phyloP scores from a whole-genome alignment of 176 grass and related monocot genomes.

The Bonia amplexicaulis region DNA sequence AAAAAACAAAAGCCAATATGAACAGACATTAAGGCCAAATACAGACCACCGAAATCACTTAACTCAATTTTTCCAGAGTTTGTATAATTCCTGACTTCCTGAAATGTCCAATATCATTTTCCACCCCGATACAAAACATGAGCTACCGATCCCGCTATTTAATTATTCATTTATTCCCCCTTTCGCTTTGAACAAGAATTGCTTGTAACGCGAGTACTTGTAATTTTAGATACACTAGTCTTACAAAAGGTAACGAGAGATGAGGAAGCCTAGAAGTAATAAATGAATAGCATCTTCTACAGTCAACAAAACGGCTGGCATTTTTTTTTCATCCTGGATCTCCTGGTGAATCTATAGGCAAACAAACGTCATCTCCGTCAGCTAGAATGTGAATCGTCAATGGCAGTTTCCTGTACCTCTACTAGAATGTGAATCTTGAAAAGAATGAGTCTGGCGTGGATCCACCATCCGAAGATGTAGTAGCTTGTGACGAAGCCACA shows the following conservation, averaged over 20 bases:
- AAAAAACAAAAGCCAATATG: too few relatives aligned
- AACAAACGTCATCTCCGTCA: neutral
- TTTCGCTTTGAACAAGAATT: too few relatives aligned
- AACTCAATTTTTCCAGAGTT: neutral
- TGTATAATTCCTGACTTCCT: neutral
- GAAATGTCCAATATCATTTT: neutral
- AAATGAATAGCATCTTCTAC: slow-evolving; percentile 39
- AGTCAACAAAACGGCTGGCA: slow-evolving; percentile 13
- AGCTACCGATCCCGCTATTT: neutral
- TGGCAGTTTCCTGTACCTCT: neutral
- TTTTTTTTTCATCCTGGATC: neutral
- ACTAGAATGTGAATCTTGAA: slow-evolving; percentile 68
- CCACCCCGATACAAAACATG: neutral
- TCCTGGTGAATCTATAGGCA: neutral
- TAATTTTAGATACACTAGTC: slow-evolving; percentile 43
- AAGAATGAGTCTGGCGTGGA: slow-evolving; percentile 60
- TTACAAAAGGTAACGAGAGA: slow-evolving; percentile 18
- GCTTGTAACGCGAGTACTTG: neutral
- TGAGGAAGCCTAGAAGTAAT: slow-evolving; percentile 24
- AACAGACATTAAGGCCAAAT: neutral
- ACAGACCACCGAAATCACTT: neutral
- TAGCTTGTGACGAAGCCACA: slow-evolving; percentile 44
- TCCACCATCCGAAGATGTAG: slow-evolving; percentile 48
- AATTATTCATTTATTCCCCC: neutral
- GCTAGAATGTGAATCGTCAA: slow-evolving; percentile 41